A percentile compares a stretch with the other conserved stretches of the same genome.
Evolutionary conservation across 306 rosid genomes (phyloP).

Genomic region (Malus domestica): DNA sequence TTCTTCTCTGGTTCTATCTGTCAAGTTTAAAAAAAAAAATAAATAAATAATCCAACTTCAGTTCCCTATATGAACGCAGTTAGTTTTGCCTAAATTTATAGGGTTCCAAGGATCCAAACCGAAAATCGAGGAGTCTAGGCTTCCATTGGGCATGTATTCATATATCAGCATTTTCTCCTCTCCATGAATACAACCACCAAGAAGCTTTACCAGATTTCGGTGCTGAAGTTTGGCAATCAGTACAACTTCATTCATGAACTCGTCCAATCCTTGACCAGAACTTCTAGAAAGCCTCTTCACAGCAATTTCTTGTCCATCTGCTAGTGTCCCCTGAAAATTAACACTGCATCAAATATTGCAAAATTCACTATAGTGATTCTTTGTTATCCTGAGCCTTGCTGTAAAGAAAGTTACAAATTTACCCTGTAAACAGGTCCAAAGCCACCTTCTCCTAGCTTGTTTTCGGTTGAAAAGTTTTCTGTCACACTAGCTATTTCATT

Average conservation of each 20-base stretch:
- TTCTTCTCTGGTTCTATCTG: neutral
- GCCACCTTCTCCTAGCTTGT: constrained; percentile 57
- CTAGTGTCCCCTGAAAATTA: constrained; percentile 44
- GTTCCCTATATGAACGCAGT: neutral
- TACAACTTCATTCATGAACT: constrained; percentile 53
- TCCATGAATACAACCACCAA: constrained; percentile 1
- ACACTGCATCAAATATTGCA: neutral
- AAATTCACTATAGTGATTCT: neutral
- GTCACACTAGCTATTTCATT: constrained; percentile 35
- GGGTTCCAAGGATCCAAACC: constrained; percentile 23
- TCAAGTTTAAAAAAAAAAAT: neutral
- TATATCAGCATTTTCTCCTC: constrained; percentile 46
- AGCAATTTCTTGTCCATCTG: constrained; percentile 45
- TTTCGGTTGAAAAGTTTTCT: constrained; percentile 27
- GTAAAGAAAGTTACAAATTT: neutral
- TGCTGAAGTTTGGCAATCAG: constrained; percentile 64
- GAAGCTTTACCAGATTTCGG: constrained; percentile 54
- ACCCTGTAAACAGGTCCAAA: constrained; percentile 57
- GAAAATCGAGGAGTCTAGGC: constrained; percentile 61
- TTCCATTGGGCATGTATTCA: constrained; percentile 56
- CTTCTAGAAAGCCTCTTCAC: constrained; percentile 26
- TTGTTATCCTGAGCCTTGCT: neutral
- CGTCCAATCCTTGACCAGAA: constrained; percentile 50
- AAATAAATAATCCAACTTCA: neutral
- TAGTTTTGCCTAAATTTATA: neutral